These are phyloP conservation scores for Aureobasidium sp. DNA, from an alignment of 2,329 filamentous ascomycete species.

Conservation along the genomic window DNA sequence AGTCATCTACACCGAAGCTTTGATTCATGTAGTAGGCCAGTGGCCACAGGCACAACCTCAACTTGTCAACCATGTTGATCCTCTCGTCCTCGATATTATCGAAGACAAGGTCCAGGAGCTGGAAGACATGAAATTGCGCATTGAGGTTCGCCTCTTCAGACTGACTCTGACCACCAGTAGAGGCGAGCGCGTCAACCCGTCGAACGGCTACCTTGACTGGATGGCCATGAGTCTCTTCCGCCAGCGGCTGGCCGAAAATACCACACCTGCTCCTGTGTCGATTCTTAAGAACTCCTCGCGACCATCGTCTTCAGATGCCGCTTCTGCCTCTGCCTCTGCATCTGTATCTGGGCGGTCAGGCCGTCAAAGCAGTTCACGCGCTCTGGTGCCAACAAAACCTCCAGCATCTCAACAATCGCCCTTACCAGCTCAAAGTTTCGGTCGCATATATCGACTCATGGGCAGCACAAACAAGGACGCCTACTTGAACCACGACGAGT, in stretches of 20 bases:
- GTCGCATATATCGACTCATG: constrained; percentile 69
- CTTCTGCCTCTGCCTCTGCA: background rate
- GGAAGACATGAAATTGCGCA: constrained; percentile 68
- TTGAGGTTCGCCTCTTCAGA: constrained; percentile 76
- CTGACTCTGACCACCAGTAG: constrained; percentile 68
- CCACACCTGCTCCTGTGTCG: constrained; percentile 58
- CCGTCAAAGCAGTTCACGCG: constrained; percentile 18
- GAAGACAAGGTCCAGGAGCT: constrained; percentile 93
- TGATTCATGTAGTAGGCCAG: constrained; percentile 89
- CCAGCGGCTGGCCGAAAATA: constrained; percentile 89
- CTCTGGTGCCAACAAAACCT: background rate
- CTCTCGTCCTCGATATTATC: constrained; percentile 75
- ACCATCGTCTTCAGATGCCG: constrained; percentile 10
- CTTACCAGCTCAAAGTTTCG: constrained; percentile 47
- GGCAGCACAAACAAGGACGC: constrained; percentile 51
- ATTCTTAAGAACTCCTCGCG: constrained; percentile 31
- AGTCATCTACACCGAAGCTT: constrained; percentile 66
- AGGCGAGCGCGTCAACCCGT: constrained; percentile 74
- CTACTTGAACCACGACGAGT: constrained; percentile 77
- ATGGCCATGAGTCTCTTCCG: constrained; percentile 78
- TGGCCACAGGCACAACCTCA: constrained; percentile 78
- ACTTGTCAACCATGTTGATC: constrained; percentile 64
- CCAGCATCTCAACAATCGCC: constrained; percentile 28
- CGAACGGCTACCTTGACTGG: constrained; percentile 81
- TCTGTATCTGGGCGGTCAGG: background rate